Evolutionary conservation across 2,329 filamentous ascomycete genomes (phyloP), one percentile per base, ranked within the genome.

Genomic region (Neofusicoccum kwambonambiense): DNA sequence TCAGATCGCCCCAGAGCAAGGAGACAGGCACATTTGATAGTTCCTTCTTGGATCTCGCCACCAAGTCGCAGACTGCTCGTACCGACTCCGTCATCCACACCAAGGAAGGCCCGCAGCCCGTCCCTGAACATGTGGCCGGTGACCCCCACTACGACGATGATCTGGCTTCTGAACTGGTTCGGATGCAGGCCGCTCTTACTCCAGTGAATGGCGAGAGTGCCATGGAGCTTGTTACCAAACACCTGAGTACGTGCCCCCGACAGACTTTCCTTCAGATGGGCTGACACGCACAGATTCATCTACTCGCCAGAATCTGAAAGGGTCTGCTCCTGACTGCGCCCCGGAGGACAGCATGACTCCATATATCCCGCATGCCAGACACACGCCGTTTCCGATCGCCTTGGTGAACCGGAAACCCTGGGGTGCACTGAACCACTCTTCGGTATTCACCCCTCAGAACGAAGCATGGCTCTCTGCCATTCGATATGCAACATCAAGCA

Each of bases 391-490:
- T 15, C 89, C 90, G 0, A 91, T 93, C 68, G 90, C 89, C 0
- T 79, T 93, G 56, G 89, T 92, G 0, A 89, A 87, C 68, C 84
- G 90, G 2, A 82, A 85, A 19, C 89, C 90, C 0, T 90, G 87
- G 72, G 89, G 89, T 1, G 79, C 83, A 0, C 83, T 87, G 1
- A 89, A 86, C 69, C 86, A 89, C 64, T 79, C 81, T 17, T 87
- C 83, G 17, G 78, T 87, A 2, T 80, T 84, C 56, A 88, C 87
- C 2, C 91, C 91, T 0, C 91, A 94, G 70, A 93, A 94, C 70
- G 89, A 88, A 57, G 89, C 88, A 0, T 93, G 89, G 85, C 77
- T 93, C 0, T 89, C 89, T 0, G 84, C 88, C 0, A 81, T 93
- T 7, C 82, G 87, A 1, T 84, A 92, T 69, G 90, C 90, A 0